These are phyloP conservation scores for Trypanosoma melophagium DNA, from an alignment of 208 protist species.

Conservation along the genomic window DNA sequence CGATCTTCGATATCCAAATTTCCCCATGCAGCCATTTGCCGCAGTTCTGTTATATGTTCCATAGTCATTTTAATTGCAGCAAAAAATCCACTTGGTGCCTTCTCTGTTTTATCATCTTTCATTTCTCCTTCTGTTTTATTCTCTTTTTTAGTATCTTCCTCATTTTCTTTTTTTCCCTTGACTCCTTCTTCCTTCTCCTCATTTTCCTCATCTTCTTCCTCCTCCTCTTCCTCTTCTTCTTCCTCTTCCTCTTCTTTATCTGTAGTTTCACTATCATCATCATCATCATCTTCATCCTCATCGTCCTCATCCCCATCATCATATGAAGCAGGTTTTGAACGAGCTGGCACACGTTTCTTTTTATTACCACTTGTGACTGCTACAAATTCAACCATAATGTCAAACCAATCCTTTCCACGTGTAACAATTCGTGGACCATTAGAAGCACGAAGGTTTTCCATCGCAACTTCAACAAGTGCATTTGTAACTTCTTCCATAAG, in stretches of 20 bases:
- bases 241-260: constrained; percentile 16
- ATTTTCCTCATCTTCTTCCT: constrained; percentile 6
- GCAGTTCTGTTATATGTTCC: constrained; percentile 54
- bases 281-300: constrained; percentile 30
- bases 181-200: constrained; percentile 7
- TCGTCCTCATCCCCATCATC: constrained; percentile 23
- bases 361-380: constrained; percentile 72
- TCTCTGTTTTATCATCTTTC: constrained; percentile 13
- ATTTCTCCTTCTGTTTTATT: background rate
- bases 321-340: constrained; percentile 19
- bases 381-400: constrained; percentile 75
- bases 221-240: constrained; percentile 5
- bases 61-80: constrained; percentile 63
- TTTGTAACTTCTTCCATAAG: constrained; percentile 82
- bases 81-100: constrained; percentile 37
- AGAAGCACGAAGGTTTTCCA: constrained; percentile 53
- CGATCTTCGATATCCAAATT: constrained; percentile 78
- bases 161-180: constrained; percentile 12
- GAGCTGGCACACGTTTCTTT: constrained; percentile 44
- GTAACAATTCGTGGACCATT: constrained; percentile 50
- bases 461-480: constrained; percentile 53
- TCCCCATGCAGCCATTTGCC: constrained; percentile 70
- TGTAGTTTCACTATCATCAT: constrained; percentile 17
- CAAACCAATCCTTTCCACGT: constrained; percentile 79
- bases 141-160: constrained; percentile 10